Evolutionary conservation across 495 filamentous ascomycete species (phyloP).

Genomic region (Endocarpon pusillum): DNA sequence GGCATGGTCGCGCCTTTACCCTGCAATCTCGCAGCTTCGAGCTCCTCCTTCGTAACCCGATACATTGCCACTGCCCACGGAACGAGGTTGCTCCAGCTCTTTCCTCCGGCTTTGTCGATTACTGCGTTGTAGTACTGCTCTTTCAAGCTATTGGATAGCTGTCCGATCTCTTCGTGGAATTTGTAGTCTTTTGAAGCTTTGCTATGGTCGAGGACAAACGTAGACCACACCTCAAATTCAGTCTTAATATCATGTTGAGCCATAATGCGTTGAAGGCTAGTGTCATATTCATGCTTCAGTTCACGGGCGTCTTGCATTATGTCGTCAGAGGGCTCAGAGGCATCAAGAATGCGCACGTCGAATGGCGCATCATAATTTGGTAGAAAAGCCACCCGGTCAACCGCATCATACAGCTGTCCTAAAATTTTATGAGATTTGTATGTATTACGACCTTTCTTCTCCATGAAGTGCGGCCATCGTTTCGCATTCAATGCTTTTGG

Average conservation of each 20-base stretch:
- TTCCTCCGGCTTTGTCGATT: constrained; percentile 42
- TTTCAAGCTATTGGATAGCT: constrained; percentile 42
- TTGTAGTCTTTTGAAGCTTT: constrained; percentile 58
- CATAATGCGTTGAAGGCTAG: constrained; percentile 60
- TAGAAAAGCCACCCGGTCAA: constrained; percentile 48
- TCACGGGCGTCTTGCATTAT: constrained; percentile 39
- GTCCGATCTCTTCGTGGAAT: constrained; percentile 63
- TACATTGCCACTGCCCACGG: constrained; percentile 82
- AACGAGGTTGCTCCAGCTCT: constrained; percentile 36
- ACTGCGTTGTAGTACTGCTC: constrained; percentile 49
- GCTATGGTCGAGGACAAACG: constrained; percentile 61
- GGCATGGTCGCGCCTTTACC: constrained; percentile 36
- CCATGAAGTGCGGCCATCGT: constrained; percentile 83
- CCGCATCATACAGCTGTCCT: constrained; percentile 66
- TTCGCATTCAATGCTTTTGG: constrained; percentile 36
- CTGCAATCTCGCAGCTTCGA: constrained; percentile 35
- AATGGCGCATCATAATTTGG: constrained; percentile 55
- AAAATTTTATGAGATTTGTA: constrained; percentile 60
- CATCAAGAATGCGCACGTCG: constrained; percentile 56
- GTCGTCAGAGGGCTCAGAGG: constrained; percentile 34
- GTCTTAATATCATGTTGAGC: constrained; percentile 69
- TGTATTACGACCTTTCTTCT: constrained; percentile 39
- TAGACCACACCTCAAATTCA: constrained; percentile 83
- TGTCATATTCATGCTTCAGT: constrained; percentile 66
- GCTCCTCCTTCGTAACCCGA: constrained; percentile 54